Percentiles rank a stretch among this genome's conserved stretches.
Conservation (phyloP, 164 flowering plant species). For the Taxillus chinensis region DNA sequence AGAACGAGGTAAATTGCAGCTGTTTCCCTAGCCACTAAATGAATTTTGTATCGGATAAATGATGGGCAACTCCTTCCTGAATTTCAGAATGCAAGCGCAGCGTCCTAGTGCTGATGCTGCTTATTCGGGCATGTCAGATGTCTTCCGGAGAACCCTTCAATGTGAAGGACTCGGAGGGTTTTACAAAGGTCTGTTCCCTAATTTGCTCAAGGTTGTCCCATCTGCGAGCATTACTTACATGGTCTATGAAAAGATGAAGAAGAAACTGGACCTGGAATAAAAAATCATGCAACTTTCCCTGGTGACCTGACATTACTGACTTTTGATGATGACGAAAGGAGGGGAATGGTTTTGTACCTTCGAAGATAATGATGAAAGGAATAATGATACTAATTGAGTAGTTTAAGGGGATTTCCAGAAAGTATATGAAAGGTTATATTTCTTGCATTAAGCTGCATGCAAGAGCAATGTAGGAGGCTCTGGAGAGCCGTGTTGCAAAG, state of each 20-base stretch:
- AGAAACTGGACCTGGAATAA: constrained; percentile 58
- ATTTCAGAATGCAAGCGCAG: constrained; percentile 88
- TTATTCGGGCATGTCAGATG: constrained; percentile 74
- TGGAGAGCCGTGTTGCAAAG: background rate
- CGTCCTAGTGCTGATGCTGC: constrained; percentile 22
- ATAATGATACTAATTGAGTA: constrained; percentile 11
- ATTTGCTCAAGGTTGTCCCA: constrained; percentile 86
- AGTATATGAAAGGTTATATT: background rate
- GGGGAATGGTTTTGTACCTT: background rate
- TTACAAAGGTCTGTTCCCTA: constrained; percentile 88
- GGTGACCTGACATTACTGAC: constrained; percentile 17
- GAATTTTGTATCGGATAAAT: background rate
- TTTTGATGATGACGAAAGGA: background rate
- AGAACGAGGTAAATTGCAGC: constrained; percentile 63
- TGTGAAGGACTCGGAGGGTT: constrained; percentile 72
- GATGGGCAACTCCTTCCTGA: background rate
- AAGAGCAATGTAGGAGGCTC: constrained; percentile 8
- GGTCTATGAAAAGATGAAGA: constrained; percentile 87
- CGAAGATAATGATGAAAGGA: constrained; percentile 5
- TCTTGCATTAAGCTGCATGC: constrained; percentile 3
- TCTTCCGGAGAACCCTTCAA: constrained; percentile 56
- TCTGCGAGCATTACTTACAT: constrained; percentile 90
- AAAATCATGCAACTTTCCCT: constrained; percentile 5
- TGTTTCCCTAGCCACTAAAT: background rate
- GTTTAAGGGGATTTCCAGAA: background rate